phyloP scores from a whole-genome alignment of 306 rosid species.

The Prunus padus region DNA sequence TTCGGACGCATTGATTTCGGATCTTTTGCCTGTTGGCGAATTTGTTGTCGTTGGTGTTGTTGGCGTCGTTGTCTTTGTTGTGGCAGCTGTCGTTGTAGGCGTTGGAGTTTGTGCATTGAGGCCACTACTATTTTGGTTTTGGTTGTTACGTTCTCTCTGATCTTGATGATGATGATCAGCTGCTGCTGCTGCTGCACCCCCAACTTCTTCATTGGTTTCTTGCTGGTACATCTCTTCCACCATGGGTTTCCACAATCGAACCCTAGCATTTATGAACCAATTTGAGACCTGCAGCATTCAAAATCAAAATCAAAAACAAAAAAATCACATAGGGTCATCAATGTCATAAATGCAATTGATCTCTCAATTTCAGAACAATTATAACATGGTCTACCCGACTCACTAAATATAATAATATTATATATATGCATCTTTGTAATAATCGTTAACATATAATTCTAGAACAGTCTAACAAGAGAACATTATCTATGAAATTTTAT shows the following conservation, averaged over 20 bases:
- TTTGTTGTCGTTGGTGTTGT: slow-evolving; percentile 32
- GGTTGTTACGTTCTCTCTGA: neutral
- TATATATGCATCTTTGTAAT: no score
- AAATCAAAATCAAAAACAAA: neutral
- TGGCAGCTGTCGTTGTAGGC: slow-evolving; percentile 13
- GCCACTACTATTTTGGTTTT: slow-evolving; percentile 28
- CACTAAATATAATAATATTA: neutral
- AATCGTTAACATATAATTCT: no score
- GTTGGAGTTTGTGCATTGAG: slow-evolving; percentile 64
- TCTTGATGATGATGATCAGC: slow-evolving; percentile 26
- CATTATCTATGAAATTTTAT: no score
- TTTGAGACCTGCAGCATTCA: slow-evolving; percentile 73
- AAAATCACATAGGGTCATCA: neutral
- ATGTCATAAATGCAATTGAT: neutral
- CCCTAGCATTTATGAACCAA: slow-evolving; percentile 99
- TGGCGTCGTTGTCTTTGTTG: neutral
- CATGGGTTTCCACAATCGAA: slow-evolving; percentile 99
- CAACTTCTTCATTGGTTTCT: slow-evolving; percentile 65
- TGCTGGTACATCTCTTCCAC: slow-evolving; percentile 99
- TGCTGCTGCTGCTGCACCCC: slow-evolving; percentile 22
- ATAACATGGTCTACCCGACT: neutral
- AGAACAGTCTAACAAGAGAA: no score
- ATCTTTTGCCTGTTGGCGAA: slow-evolving; percentile 44
- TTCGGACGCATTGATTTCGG: slow-evolving; percentile 59
- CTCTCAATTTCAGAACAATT: neutral